Base-by-base conservation (phyloP, 768 basidiomycete species). In the Auricularia cornea region DNA sequence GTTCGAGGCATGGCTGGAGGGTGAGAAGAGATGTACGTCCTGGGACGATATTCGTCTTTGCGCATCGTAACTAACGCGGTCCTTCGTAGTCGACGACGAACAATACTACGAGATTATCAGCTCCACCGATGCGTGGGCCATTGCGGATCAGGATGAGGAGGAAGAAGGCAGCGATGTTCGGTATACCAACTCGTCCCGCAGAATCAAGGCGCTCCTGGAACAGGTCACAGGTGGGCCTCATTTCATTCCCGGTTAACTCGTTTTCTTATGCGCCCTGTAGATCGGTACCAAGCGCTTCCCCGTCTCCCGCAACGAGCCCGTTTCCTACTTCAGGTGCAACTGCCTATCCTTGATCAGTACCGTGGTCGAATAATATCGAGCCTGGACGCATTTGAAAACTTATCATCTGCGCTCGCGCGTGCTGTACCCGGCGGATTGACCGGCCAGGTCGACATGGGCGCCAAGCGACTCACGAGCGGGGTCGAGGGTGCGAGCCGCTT, bases 211-310 rank as follows among this genome's bases (percentile, higher is more conserved):
- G 29, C 78, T 98, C 23, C 79, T 97, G 12, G 92, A 97, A 68
- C 95, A 97, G 75, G 86, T 98, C 61, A 94, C 94, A 63, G 92
- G 93, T 90, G 62, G 59, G 79, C n/a, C n/a, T 68, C 30, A 11
- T 32, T 60, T 51, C 3, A 60, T 35, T n/a, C 44, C n/a, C 56
- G 14, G 40, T 33, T 2, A 29, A 16, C 11, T 23, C 26, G 18
- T n/a, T 57, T 3, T 14, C 23, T 63, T n/a, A 60, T 32, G 14
- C 52, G 32, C 8, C 16, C 2, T n/a, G 11, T 67, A 94, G 94
- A 96, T 72, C 94, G 95, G 11, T 99, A 98, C 73, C 86, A 88
- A 10, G 90, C 92, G 0, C 80, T 99, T 3, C 95, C 96, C 0
- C 82, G 81, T 60, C 82, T 89, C 63, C 70, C 78, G 11, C 90